Conservation (phyloP, 306 rosid species). For the Trifolium subterraneum region DNA sequence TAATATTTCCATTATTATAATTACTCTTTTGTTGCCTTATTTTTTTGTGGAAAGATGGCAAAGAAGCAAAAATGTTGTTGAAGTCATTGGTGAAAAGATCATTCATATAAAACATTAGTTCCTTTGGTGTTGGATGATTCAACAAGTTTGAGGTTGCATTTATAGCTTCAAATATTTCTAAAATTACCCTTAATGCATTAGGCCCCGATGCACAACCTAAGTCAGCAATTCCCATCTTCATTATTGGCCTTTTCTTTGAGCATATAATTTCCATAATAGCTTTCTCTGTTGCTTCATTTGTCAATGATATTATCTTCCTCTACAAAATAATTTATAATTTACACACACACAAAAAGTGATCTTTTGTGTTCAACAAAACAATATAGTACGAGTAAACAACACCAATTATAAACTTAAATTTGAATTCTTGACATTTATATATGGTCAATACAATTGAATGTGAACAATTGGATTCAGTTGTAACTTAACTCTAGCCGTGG, state of each 20-base stretch:
- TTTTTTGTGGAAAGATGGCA: slow-evolving; percentile 65
- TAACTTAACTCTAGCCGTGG: too few relatives aligned
- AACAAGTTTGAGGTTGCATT: slow-evolving; percentile 34
- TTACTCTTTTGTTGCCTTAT: slow-evolving; percentile 35
- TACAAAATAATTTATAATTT: too few relatives aligned
- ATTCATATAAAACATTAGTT: slow-evolving; percentile 59
- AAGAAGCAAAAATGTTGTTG: slow-evolving; percentile 63
- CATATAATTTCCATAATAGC: slow-evolving; percentile 48
- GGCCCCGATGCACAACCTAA: slow-evolving; percentile 94
- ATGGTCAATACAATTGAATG: too few relatives aligned
- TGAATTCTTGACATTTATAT: too few relatives aligned
- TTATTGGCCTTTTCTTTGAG: slow-evolving; percentile 27
- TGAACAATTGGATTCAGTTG: too few relatives aligned
- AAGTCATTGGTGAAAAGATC: slow-evolving; percentile 80
- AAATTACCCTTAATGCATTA: slow-evolving; percentile 56
- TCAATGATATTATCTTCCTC: slow-evolving; percentile 53
- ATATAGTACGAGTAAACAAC: too few relatives aligned
- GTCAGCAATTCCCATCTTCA: slow-evolving; percentile 73
- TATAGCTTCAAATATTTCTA: slow-evolving; percentile 50
- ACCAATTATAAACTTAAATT: too few relatives aligned
- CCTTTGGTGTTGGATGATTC: slow-evolving; percentile 39
- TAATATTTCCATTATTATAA: not conserved
- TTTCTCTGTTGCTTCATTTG: slow-evolving; percentile 45
- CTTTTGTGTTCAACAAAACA: too few relatives aligned
- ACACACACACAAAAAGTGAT: too few relatives aligned